phyloP scores from a whole-genome alignment of 148 eudicot species.

The Vaccinium corymbosum region DNA sequence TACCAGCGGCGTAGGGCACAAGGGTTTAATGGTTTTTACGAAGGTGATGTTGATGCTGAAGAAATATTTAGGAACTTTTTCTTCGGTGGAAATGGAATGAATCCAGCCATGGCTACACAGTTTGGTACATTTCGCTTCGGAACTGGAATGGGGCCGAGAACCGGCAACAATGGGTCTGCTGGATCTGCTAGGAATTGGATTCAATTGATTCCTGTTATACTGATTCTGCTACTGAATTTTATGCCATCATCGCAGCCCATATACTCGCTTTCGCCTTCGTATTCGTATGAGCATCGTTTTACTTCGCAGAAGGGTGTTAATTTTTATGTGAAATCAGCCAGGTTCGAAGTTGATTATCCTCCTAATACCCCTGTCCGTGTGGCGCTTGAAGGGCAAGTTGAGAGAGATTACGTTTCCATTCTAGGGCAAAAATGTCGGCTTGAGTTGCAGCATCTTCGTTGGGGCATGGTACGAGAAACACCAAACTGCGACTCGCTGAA shows the following conservation, averaged over 20 bases:
- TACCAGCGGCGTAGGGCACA: constrained; percentile 29
- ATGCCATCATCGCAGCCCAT: constrained; percentile 46
- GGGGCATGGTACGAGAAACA: constrained; percentile 43
- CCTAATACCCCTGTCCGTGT: constrained; percentile 28
- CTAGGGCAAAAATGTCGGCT: constrained; percentile 41
- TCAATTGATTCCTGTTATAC: constrained; percentile 44
- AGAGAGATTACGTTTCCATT: constrained; percentile 33
- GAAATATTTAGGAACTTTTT: constrained; percentile 64
- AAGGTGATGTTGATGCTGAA: constrained; percentile 51
- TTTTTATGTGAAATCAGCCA: constrained; percentile 37
- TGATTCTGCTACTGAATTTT: constrained; percentile 46
- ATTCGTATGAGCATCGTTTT: constrained; percentile 27
- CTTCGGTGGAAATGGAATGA: constrained; percentile 62
- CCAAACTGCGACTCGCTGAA: constrained; percentile 45
- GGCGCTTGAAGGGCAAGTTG: constrained; percentile 35
- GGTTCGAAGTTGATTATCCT: constrained; percentile 46
- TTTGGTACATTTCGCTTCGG: constrained; percentile 47
- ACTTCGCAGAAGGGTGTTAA: constrained; percentile 46
- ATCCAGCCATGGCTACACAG: constrained; percentile 35
- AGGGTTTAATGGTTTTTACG: constrained; percentile 51
- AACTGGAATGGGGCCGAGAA: constrained; percentile 37
- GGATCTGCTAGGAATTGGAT: constrained; percentile 32
- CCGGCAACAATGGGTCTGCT: constrained; percentile 33
- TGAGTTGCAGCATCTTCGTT: constrained; percentile 43
- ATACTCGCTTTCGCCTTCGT: constrained; percentile 30